Percentiles rank a stretch among this genome's conserved stretches.
phyloP scores from a whole-genome alignment of 202 grass and related monocot species.

The Setaria viridis region DNA sequence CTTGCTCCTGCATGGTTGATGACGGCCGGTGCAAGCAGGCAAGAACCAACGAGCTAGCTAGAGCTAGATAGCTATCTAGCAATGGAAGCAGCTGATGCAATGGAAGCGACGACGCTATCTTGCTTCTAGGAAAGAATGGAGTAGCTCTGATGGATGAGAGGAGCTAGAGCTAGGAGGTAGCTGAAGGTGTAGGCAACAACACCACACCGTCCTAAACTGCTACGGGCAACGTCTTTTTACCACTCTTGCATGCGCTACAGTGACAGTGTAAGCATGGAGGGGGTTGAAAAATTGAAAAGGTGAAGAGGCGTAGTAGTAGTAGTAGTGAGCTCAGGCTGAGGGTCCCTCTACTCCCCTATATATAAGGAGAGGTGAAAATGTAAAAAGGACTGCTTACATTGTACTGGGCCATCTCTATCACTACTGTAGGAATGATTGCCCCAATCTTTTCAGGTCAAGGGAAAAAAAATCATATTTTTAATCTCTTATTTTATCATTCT shows the following conservation, averaged over 20 bases:
- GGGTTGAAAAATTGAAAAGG: conserved; percentile 45
- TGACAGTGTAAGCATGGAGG: conserved; percentile 54
- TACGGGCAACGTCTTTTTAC: conserved; percentile 41
- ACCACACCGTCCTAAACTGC: conserved; percentile 37
- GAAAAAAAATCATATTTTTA: neutral
- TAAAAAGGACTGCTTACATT: conserved; percentile 49
- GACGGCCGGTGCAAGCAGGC: neutral
- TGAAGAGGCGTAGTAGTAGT: neutral
- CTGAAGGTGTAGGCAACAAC: conserved; percentile 35
- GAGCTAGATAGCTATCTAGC: neutral
- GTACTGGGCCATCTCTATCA: conserved; percentile 50
- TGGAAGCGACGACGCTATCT: conserved; percentile 23
- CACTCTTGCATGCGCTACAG: conserved; percentile 60
- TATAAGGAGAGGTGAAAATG: conserved; percentile 61
- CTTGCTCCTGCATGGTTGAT: conserved; percentile 46
- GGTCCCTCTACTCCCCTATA: conserved; percentile 57
- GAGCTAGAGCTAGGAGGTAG: conserved; percentile 32
- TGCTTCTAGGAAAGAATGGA: neutral
- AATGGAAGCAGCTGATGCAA: conserved; percentile 15
- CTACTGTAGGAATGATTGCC: conserved; percentile 50
- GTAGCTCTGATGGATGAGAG: conserved; percentile 12
- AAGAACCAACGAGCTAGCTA: neutral
- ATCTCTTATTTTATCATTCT: neutral
- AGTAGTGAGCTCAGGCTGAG: conserved; percentile 30
- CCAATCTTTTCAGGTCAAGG: conserved; percentile 41